Evolutionary conservation across 2,329 filamentous ascomycete species (phyloP), one percentile per base, ranked within the genome.

Genomic region (Phialocephala sp.): DNA sequence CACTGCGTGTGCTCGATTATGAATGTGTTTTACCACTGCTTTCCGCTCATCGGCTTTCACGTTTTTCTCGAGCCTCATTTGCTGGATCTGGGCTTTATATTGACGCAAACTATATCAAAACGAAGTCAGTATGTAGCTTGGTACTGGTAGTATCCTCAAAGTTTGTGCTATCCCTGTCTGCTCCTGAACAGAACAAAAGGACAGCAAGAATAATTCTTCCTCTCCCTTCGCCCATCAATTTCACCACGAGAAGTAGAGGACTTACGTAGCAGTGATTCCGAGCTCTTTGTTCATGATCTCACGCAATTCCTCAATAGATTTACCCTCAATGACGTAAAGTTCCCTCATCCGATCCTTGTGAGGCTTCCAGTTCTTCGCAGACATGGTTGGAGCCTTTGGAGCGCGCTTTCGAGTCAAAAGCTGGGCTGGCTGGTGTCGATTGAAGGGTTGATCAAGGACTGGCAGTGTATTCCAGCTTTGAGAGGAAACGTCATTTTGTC

Each of bases 381-480:
- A 55, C 59, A 70, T 68, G 37, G 64, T 67, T 37, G 68, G 58
- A 52, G 66, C 68, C 32, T 70, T 70, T 37, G 63, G 66, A 24
- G 61, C 64, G 1, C 68, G 66, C 58, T 68, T 70, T 27, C 50
- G 54, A 41, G 56, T 61, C 20, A 55, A 39, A 52, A 27, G n/a
- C 60, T 59, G 45, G n/a, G 66, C 3, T 24, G 41, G 39, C 39
- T 24, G 36, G 11, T 65, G 63, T 45, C 32, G 57, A 56, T 56
- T 43, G 36, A 35, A 41, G 37, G 39, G 20, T 45, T 62, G 60
- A 41, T 56, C 4, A 43, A 56, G 50, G 43, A 43, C 36, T 57
- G 50, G 55, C 56, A 32, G 27, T n/a, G 20, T 9, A 60, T 55
- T 41, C 36, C 36, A 22, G 35, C 24, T 43, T 60, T 41, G 37